Evolutionary conservation across 495 filamentous ascomycete genomes (phyloP).

Genomic region (Terfezia claveryi): DNA sequence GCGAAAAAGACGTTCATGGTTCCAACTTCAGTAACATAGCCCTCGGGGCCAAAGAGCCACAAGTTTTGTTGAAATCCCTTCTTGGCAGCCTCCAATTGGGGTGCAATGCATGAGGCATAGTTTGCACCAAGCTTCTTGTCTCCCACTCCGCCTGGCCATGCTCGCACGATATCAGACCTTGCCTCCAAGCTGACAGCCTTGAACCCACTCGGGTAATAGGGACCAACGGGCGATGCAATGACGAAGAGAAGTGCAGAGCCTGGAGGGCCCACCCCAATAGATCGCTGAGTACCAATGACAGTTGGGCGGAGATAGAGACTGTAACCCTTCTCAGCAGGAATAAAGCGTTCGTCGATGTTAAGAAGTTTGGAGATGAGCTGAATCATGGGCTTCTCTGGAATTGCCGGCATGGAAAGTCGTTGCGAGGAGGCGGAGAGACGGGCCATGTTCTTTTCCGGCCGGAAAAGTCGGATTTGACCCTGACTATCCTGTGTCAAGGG

Average conservation of each 20-base stretch:
- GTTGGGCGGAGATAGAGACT: conserved; percentile 87
- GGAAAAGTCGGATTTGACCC: conserved; percentile 63
- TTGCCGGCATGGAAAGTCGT: conserved; percentile 76
- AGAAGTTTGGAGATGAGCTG: conserved; percentile 60
- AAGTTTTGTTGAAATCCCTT: conserved; percentile 94
- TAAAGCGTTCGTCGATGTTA: conserved; percentile 65
- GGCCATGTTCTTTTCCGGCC: conserved; percentile 91
- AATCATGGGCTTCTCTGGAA: conserved; percentile 46
- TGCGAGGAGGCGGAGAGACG: conserved; percentile 73
- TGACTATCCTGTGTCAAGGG: conserved; percentile 28
- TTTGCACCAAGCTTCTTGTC: conserved; percentile 96
- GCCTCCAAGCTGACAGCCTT: conserved; percentile 87
- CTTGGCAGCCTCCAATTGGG: conserved; percentile 71
- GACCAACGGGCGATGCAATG: conserved; percentile 90
- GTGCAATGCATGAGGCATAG: conserved; percentile 89
- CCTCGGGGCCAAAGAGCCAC: conserved; percentile 88
- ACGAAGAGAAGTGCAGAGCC: conserved; percentile 79
- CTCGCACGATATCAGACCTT: conserved; percentile 81
- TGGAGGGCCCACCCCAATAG: conserved; percentile 74
- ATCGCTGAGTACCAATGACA: conserved; percentile 88
- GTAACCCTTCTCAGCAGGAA: conserved; percentile 66
- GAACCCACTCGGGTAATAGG: conserved; percentile 95
- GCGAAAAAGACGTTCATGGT: conserved; percentile 96
- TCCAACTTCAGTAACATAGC: conserved; percentile 85
- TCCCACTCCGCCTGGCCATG: conserved; percentile 92